Conservation (phyloP, 1,284 basidiomycete genomes). For the Cutaneotrichosporon cutaneum region DNA sequence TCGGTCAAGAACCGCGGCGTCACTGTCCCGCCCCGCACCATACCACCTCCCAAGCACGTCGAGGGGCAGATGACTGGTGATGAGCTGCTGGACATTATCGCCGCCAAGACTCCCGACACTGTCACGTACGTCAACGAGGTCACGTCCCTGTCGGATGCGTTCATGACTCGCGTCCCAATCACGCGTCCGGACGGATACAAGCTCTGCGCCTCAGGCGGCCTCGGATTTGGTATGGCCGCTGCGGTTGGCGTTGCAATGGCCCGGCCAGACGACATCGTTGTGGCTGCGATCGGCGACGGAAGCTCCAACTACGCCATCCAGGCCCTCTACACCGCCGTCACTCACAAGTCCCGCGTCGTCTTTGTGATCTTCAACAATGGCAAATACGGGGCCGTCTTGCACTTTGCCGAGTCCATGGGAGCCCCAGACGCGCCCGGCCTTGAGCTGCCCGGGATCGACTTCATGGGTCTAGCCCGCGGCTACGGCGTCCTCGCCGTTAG, state of each 20-base stretch:
- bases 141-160: conserved; percentile 13
- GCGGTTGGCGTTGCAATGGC: conserved; percentile 15
- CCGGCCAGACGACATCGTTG: conserved; percentile 9
- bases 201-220: conserved; percentile 15
- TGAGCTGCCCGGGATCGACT: conserved; percentile 21
- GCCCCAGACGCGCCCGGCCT: conserved; percentile 8
- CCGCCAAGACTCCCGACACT: not conserved
- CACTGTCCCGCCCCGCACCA: no score
- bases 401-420: conserved; percentile 9
- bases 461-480: conserved; percentile 8
- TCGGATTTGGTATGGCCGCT: conserved; percentile 15
- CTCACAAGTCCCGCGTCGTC: conserved; percentile 1
- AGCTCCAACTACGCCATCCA: conserved; percentile 17
- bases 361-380: conserved; percentile 20
- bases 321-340: conserved; percentile 13
- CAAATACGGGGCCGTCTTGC: conserved; percentile 12
- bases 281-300: conserved; percentile 16
- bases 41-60: not conserved
- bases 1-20: not conserved
- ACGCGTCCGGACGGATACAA: conserved; percentile 5
- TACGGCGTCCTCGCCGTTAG: conserved; percentile 14
- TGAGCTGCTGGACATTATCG: conserved; percentile 11
- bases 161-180: conserved; percentile 11
- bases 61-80: conserved; percentile 5
- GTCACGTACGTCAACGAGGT: conserved; percentile 19